These are phyloP conservation scores for Coemansia sp. DNA, from an alignment of 192 early-diverging fungal species.

Conservation along the genomic window DNA sequence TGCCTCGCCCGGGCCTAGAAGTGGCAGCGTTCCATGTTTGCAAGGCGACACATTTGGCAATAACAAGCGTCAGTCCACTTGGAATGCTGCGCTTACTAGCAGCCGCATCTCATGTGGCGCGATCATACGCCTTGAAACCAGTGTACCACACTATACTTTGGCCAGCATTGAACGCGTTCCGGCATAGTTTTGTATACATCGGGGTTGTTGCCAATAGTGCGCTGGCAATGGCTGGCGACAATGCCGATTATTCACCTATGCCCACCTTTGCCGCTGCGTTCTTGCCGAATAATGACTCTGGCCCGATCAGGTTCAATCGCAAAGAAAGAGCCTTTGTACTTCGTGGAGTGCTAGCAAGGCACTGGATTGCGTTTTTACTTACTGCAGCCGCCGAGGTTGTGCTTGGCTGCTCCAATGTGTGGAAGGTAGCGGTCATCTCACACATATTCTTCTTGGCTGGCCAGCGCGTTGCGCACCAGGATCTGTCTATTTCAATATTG, in stretches of 20 bases:
- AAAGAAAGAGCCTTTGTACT: background rate
- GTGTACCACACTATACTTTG: no score
- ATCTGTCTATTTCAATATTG: background rate
- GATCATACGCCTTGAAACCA: background rate
- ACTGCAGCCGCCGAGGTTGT: background rate
- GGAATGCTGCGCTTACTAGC: background rate
- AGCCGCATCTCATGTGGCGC: background rate
- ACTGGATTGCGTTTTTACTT: background rate
- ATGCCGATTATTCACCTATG: background rate
- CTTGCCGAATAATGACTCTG: background rate
- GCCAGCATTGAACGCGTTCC: background rate
- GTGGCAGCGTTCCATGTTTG: background rate
- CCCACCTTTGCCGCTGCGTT: background rate
- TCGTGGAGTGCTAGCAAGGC: slow-evolving; percentile 1
- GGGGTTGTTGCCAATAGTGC: background rate
- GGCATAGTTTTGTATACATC: background rate
- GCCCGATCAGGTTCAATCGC: background rate
- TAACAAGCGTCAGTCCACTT: background rate
- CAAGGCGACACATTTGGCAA: background rate
- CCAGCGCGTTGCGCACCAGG: background rate
- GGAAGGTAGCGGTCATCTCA: slow-evolving; percentile 10
- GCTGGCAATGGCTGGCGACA: background rate
- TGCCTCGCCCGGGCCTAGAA: background rate
- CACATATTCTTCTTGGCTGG: slow-evolving; percentile 9
- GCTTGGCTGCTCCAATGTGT: slow-evolving; percentile 7